phyloP scores from a whole-genome alignment of 306 rosid genomes.

The Ochetophila trinervis region DNA sequence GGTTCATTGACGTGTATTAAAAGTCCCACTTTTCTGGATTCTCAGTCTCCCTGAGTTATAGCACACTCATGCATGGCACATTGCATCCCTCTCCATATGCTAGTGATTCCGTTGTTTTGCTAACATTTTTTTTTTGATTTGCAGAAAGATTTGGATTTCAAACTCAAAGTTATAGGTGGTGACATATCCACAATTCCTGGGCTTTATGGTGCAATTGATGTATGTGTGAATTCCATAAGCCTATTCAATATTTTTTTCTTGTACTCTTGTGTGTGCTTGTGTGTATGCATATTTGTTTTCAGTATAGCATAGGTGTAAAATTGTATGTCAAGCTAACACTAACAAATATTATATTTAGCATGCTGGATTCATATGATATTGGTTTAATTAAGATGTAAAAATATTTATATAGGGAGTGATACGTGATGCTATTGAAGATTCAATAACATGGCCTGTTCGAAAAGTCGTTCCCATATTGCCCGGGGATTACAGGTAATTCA shows the following conservation, averaged over 20 bases:
- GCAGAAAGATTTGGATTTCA: conserved; percentile 91
- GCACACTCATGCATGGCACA: background rate
- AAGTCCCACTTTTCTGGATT: no score
- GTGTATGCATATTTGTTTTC: background rate
- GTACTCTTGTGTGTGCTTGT: background rate
- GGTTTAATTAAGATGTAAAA: conserved; percentile 17
- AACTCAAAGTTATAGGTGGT: conserved; percentile 83
- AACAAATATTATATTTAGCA: no score
- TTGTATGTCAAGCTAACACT: background rate
- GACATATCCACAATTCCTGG: conserved; percentile 92
- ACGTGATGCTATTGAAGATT: conserved; percentile 91
- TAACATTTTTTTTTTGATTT: conserved; percentile 16
- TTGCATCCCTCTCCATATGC: background rate
- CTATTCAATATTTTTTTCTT: background rate
- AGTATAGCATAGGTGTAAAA: background rate
- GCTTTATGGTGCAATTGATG: conserved; percentile 73
- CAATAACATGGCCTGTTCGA: conserved; percentile 94
- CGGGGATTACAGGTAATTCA: conserved; percentile 85
- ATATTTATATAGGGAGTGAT: conserved; percentile 61
- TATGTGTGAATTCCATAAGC: conserved; percentile 35
- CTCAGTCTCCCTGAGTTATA: background rate
- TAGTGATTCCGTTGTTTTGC: conserved; percentile 12
- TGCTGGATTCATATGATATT: background rate
- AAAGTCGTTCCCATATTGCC: conserved; percentile 88
- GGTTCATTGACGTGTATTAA: no score